Conservation (phyloP, 2,329 filamentous ascomycete species). For the Kalmusia sp. region DNA sequence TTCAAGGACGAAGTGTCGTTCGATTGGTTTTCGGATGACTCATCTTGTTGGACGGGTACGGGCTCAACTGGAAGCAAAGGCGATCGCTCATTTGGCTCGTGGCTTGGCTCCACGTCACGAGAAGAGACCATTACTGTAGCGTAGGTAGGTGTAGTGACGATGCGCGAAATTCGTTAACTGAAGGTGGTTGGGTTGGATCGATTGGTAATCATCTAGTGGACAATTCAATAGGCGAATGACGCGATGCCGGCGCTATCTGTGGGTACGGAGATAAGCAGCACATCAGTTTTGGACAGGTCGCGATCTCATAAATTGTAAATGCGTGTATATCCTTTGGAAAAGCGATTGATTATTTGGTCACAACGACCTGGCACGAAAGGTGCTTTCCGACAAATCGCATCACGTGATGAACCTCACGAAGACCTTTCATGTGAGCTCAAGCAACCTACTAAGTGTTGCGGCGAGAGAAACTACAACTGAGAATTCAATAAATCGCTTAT, state of each 20-base stretch:
- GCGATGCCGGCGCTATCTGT: conserved; percentile 1
- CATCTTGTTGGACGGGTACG: conserved; percentile 6
- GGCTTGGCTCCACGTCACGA: conserved; percentile 15
- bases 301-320: neutral
- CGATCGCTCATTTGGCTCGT: conserved; percentile 25
- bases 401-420: too few relatives aligned
- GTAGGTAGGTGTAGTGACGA: neutral
- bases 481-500: too few relatives aligned
- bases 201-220: conserved; percentile 8
- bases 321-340: too few relatives aligned
- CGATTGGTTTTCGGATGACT: conserved; percentile 5
- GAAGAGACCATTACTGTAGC: conserved; percentile 17
- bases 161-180: neutral
- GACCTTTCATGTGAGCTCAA: too few relatives aligned
- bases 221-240: conserved; percentile 6
- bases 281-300: too few relatives aligned
- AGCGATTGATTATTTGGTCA: too few relatives aligned
- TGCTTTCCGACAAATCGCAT: too few relatives aligned
- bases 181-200: neutral
- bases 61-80: conserved; percentile 23
- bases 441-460: too few relatives aligned
- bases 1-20: conserved; percentile 16
- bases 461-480: too few relatives aligned
- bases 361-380: too few relatives aligned
- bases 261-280: conserved; percentile 5